These are phyloP conservation scores for Dactylellina parvicollis DNA, from an alignment of 2,329 filamentous ascomycete genomes.

Conservation along the genomic window DNA sequence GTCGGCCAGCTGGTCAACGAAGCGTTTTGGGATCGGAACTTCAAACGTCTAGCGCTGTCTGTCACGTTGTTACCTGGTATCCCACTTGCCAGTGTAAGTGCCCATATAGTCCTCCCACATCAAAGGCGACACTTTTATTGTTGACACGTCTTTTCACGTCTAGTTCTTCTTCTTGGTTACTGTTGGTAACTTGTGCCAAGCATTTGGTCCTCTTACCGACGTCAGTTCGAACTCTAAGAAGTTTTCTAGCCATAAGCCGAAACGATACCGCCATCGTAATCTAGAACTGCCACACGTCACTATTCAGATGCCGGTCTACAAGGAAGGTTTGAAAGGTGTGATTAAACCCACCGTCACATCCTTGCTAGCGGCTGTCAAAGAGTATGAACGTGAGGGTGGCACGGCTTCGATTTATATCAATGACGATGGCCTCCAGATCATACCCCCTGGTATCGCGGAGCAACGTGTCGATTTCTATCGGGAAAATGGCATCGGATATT, in stretches of 20 bases:
- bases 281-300: slow-evolving; percentile 63
- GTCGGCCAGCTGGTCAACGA: slow-evolving; percentile 5
- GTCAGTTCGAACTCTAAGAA: slow-evolving; percentile 63
- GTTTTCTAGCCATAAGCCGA: slow-evolving; percentile 62
- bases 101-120: background rate
- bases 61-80: background rate
- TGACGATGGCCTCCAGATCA: slow-evolving; percentile 74
- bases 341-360: slow-evolving; percentile 69
- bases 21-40: background rate
- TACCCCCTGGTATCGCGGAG: slow-evolving; percentile 62
- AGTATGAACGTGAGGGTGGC: slow-evolving; percentile 71
- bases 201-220: slow-evolving; percentile 65
- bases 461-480: slow-evolving; percentile 13
- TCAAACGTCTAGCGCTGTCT: background rate
- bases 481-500: slow-evolving; percentile 19
- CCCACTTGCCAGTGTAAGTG: slow-evolving; percentile 7
- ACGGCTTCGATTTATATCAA: slow-evolving; percentile 75
- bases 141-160: too few species aligned
- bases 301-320: slow-evolving; percentile 66
- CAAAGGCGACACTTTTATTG: slow-evolving; percentile 53
- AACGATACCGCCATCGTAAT: slow-evolving; percentile 60
- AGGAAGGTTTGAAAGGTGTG: slow-evolving; percentile 64
- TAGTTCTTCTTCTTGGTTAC: slow-evolving; percentile 67
- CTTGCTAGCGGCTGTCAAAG: slow-evolving; percentile 69
- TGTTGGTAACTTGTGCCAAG: slow-evolving; percentile 65